Evolutionary conservation across 1,284 basidiomycete genomes (phyloP).

Genomic region (Cutaneotrichosporon cavernicola): DNA sequence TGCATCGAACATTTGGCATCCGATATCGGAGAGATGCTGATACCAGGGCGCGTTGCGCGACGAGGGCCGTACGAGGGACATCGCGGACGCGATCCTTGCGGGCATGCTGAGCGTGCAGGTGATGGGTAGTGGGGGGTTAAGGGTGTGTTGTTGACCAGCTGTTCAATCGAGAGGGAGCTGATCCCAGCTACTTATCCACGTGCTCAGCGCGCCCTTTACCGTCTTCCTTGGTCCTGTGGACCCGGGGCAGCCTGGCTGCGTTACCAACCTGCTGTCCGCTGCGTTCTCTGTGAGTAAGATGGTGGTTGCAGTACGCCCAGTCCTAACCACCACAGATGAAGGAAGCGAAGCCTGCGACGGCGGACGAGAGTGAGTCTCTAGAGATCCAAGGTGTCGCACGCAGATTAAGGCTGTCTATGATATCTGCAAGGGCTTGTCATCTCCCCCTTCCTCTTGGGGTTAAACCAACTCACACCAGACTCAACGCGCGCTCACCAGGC

Average conservation of each 20-base stretch:
- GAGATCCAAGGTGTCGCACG: no score
- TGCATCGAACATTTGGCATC: not conserved
- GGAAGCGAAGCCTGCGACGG: not conserved
- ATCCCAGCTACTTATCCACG: constrained; percentile 20
- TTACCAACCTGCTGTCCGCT: constrained; percentile 10
- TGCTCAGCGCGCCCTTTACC: not conserved
- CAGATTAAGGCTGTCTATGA: no score
- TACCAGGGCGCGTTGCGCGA: not conserved
- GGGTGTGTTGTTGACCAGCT: constrained; percentile 10
- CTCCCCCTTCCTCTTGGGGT: not conserved
- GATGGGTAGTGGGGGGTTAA: constrained; percentile 11
- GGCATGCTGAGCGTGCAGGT: constrained; percentile 23
- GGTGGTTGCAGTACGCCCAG: not conserved
- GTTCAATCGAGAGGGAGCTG: not conserved
- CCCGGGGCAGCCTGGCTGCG: not conserved
- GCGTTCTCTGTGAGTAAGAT: constrained; percentile 14
- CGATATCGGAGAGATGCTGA: constrained; percentile 9
- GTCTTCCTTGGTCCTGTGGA: constrained; percentile 13
- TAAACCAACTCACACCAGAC: not conserved
- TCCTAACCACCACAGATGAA: constrained; percentile 8
- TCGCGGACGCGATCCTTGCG: constrained; percentile 14
- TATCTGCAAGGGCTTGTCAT: no score
- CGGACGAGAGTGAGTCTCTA: not conserved
- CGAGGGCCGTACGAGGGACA: constrained; percentile 13
- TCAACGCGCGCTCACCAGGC: not conserved